Evolutionary conservation across 805 yeast species (phyloP).

Genomic region (Metschnikowia orientalis): DNA sequence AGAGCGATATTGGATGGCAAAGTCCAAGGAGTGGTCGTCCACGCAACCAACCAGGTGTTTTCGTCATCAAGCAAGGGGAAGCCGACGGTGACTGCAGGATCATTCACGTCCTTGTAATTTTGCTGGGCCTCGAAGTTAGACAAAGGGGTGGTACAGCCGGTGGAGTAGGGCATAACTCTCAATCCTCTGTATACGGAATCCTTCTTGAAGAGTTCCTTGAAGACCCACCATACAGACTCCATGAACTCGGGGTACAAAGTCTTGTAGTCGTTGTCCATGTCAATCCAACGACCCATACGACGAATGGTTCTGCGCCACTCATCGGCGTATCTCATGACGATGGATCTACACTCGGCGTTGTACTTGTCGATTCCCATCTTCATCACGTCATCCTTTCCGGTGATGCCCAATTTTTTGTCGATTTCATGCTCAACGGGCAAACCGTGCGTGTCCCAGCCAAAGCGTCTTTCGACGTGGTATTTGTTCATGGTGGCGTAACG

Average conservation of each 20-base stretch:
- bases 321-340: conserved; percentile 94
- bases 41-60: conserved; percentile 81
- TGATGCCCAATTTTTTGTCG: conserved; percentile 93
- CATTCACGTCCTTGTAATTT: conserved; percentile 94
- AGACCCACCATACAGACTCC: conserved; percentile 99
- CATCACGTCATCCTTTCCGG: conserved; percentile 92
- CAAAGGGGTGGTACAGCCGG: conserved; percentile 94
- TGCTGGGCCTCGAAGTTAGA: conserved; percentile 98
- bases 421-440: conserved; percentile 97
- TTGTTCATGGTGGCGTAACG: conserved; percentile 98
- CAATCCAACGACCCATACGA: conserved; percentile 98
- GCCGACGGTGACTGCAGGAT: conserved; percentile 92
- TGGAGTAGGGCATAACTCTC: conserved; percentile 98
- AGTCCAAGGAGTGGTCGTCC: conserved; percentile 99
- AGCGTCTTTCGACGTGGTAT: conserved; percentile 90
- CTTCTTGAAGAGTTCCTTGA: conserved; percentile 80
- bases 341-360: conserved; percentile 90
- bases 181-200: conserved; percentile 89
- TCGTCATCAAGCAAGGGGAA: conserved; percentile 80
- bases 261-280: conserved; percentile 96
- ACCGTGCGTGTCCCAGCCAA: conserved; percentile 99
- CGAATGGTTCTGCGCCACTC: conserved; percentile 94
- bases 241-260: conserved; percentile 92
- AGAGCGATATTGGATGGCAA: conserved; percentile 90
- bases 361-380: conserved; percentile 90